Conservation (phyloP, 2,329 filamentous ascomycete species). For the Lasiodiplodia hormozganensis region DNA sequence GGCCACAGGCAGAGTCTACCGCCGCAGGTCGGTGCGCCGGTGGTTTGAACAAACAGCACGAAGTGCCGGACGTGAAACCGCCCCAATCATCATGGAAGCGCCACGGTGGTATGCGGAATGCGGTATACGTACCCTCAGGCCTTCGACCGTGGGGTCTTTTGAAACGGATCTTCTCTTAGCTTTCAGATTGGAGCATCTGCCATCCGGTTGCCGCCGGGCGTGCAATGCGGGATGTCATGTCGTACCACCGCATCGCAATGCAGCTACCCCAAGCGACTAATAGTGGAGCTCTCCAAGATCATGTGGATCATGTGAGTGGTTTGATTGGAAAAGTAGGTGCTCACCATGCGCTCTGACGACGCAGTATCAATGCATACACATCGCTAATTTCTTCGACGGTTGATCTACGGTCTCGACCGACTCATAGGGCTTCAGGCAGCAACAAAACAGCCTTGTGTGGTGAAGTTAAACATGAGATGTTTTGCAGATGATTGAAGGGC, state of each 20-base stretch:
- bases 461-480: slow-evolving; percentile 5
- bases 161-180: background rate
- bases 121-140: background rate
- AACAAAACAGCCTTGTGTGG: background rate
- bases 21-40: slow-evolving; percentile 13
- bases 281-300: slow-evolving; percentile 5
- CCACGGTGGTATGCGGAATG: background rate
- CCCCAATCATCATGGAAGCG: background rate
- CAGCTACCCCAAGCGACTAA: background rate
- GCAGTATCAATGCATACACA: slow-evolving; percentile 10
- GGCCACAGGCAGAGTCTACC: background rate
- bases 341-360: slow-evolving; percentile 4
- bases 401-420: slow-evolving; percentile 17
- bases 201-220: background rate
- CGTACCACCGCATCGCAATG: slow-evolving; percentile 9
- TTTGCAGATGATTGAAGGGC: slow-evolving; percentile 13
- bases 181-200: background rate
- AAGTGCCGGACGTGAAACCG: slow-evolving; percentile 13
- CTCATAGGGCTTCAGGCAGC: slow-evolving; percentile 7
- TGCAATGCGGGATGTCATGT: slow-evolving; percentile 1
- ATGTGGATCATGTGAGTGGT: background rate
- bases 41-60: slow-evolving; percentile 14
- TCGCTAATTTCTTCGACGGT: slow-evolving; percentile 18
- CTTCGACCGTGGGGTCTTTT: background rate
- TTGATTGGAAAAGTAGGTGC: background rate